These are phyloP conservation scores for Mortierella sp. DNA, from an alignment of 371 early-diverging fungal species.

Conservation along the genomic window DNA sequence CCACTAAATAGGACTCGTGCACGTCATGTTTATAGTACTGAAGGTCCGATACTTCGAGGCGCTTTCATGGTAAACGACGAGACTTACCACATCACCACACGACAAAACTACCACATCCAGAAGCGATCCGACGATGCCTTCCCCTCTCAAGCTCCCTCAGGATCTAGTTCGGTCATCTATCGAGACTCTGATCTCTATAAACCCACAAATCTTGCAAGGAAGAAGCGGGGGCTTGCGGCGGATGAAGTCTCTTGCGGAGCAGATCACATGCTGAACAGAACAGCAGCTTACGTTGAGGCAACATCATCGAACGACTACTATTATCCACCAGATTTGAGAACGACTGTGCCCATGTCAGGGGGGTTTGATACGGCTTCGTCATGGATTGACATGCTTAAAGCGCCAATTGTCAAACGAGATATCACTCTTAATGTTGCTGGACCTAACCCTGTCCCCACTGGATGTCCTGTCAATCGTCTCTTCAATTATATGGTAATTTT, in stretches of 20 bases:
- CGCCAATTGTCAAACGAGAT: slow-evolving; percentile 11
- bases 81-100: slow-evolving; percentile 74
- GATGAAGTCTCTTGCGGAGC: slow-evolving; percentile 37
- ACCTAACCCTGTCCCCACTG: slow-evolving; percentile 48
- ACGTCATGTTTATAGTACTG: slow-evolving; percentile 24
- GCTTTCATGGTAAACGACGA: slow-evolving; percentile 68
- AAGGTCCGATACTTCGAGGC: slow-evolving; percentile 70
- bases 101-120: slow-evolving; percentile 63
- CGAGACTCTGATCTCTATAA: slow-evolving; percentile 72
- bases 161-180: slow-evolving; percentile 67
- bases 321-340: slow-evolving; percentile 39
- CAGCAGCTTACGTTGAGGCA: slow-evolving; percentile 1
- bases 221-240: slow-evolving; percentile 11
- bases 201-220: neutral
- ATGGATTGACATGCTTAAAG: slow-evolving; percentile 23
- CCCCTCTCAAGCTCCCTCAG: slow-evolving; percentile 19
- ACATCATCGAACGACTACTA: slow-evolving; percentile 30
- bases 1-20: neutral
- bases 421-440: slow-evolving; percentile 27
- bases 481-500: slow-evolving; percentile 42
- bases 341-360: slow-evolving; percentile 18
- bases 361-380: slow-evolving; percentile 27
- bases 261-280: slow-evolving; percentile 29
- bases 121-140: slow-evolving; percentile 70
- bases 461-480: slow-evolving; percentile 52